Evolutionary conservation across 768 basidiomycete genomes (phyloP).

Genomic region (Auricularia sp.): DNA sequence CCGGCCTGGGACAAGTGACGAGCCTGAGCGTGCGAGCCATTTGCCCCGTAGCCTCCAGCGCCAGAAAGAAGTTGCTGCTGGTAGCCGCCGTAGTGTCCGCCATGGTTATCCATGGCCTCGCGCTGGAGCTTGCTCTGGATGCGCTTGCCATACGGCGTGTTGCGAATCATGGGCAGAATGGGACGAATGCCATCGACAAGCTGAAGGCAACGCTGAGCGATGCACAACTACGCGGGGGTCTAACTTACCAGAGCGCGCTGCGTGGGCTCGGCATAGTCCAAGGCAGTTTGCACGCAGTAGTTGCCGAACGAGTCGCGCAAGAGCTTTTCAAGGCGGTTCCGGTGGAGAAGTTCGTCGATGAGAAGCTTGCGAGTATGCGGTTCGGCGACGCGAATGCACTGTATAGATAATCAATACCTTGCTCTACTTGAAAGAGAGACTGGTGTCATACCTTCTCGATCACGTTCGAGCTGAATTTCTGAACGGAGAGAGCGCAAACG

Average conservation of each 20-base stretch:
- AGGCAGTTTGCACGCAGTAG: slow-evolving; percentile 94
- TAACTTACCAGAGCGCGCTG: slow-evolving; percentile 65
- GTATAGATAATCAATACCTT: slow-evolving; percentile 7
- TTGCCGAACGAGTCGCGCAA: slow-evolving; percentile 94
- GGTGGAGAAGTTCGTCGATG: slow-evolving; percentile 91
- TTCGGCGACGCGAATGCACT: slow-evolving; percentile 89
- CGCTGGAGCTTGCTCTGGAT: slow-evolving; percentile 98
- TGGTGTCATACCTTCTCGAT: slow-evolving; percentile 69
- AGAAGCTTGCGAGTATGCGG: slow-evolving; percentile 88
- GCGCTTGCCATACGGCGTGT: slow-evolving; percentile 98
- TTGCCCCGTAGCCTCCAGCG: not conserved
- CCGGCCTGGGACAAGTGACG: not conserved
- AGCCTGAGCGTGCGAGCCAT: not conserved
- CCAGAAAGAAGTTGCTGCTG: not conserved
- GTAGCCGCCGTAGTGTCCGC: not conserved
- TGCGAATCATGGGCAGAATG: slow-evolving; percentile 95
- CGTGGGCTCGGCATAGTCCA: slow-evolving; percentile 93
- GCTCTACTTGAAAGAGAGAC: not conserved
- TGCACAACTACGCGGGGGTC: not conserved
- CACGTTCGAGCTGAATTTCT: slow-evolving; percentile 99
- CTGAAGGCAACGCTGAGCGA: slow-evolving; percentile 12
- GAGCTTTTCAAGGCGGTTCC: slow-evolving; percentile 88
- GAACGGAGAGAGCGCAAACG: slow-evolving; percentile 93
- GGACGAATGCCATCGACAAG: slow-evolving; percentile 97
- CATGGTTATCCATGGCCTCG: slow-evolving; percentile 58